Conservation (phyloP, 1,284 basidiomycete species). For the Apiotrichum laibachii region DNA sequence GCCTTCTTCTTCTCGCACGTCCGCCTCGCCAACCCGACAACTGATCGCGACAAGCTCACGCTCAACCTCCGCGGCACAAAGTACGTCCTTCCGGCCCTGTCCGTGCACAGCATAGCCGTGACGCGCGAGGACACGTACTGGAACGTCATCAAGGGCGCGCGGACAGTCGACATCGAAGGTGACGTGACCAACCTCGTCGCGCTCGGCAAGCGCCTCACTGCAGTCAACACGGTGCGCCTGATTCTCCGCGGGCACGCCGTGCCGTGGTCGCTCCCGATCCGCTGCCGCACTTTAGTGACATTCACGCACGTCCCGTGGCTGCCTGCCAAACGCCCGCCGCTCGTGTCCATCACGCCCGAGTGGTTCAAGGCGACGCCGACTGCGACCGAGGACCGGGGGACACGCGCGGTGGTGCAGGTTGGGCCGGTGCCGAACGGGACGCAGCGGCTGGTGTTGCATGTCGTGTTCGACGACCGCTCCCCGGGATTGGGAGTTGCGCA, state of each 20-base stretch:
- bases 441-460: constrained; percentile 14
- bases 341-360: neutral
- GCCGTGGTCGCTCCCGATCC: constrained; percentile 2
- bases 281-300: constrained; percentile 4
- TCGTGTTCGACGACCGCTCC: constrained; percentile 15
- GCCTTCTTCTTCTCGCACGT: constrained; percentile 5
- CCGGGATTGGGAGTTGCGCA: constrained; percentile 9
- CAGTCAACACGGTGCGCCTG: constrained; percentile 9
- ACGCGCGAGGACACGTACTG: neutral
- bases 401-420: constrained; percentile 2
- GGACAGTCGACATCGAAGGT: constrained; percentile 1
- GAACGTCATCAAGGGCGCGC: neutral
- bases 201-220: neutral
- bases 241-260: constrained; percentile 9
- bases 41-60: neutral
- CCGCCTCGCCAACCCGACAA: neutral
- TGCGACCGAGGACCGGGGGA: neutral
- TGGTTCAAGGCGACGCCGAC: neutral
- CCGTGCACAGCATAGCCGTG: neutral
- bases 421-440: constrained; percentile 10
- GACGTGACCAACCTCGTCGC: constrained; percentile 3
- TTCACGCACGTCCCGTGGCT: constrained; percentile 13
- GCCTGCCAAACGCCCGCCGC: neutral
- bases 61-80: constrained; percentile 2
- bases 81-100: neutral